These are phyloP conservation scores for Phylloboletellus chloephorus DNA, from an alignment of 1,284 basidiomycete species.

Conservation along the genomic window DNA sequence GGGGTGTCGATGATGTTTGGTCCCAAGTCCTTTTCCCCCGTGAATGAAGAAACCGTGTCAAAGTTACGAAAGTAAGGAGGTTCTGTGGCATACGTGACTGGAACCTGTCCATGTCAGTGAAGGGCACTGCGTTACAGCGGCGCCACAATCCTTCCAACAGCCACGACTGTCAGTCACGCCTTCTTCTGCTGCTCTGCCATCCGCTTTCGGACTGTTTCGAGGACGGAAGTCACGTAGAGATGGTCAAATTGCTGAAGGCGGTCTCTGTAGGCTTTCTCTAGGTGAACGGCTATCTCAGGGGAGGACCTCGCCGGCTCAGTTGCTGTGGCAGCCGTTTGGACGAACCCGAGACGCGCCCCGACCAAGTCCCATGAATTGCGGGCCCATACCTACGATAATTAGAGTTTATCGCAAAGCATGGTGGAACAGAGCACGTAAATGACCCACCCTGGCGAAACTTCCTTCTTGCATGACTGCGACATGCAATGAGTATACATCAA, in stretches of 20 bases:
- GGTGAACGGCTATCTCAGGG: conserved; percentile 24
- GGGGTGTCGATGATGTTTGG: conserved; percentile 2
- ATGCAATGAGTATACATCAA: conserved; percentile 31
- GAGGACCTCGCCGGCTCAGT: conserved; percentile 24
- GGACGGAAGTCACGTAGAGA: conserved; percentile 31
- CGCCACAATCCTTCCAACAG: conserved; percentile 10
- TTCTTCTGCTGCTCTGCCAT: conserved; percentile 33
- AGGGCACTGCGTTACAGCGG: conserved; percentile 2
- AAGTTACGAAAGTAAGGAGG: conserved; percentile 19
- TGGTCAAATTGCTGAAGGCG: conserved; percentile 33
- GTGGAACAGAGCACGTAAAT: conserved; percentile 8
- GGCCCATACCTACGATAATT: conserved; percentile 19
- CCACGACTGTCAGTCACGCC: conserved; percentile 19
- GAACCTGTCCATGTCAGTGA: conserved; percentile 8
- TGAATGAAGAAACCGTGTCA: conserved; percentile 4
- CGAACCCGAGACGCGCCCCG: conserved; percentile 27
- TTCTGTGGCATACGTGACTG: not conserved
- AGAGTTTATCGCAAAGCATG: conserved; percentile 5
- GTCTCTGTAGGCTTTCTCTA: conserved; percentile 28
- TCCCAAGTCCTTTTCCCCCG: conserved; percentile 3
- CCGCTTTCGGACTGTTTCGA: conserved; percentile 32
- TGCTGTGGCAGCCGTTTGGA: conserved; percentile 23
- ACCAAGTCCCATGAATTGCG: conserved; percentile 31
- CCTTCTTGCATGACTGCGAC: conserved; percentile 33
- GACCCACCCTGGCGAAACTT: conserved; percentile 28